Conservation (phyloP, 1,284 basidiomycete species). For the Rhodotorula sp. region DNA sequence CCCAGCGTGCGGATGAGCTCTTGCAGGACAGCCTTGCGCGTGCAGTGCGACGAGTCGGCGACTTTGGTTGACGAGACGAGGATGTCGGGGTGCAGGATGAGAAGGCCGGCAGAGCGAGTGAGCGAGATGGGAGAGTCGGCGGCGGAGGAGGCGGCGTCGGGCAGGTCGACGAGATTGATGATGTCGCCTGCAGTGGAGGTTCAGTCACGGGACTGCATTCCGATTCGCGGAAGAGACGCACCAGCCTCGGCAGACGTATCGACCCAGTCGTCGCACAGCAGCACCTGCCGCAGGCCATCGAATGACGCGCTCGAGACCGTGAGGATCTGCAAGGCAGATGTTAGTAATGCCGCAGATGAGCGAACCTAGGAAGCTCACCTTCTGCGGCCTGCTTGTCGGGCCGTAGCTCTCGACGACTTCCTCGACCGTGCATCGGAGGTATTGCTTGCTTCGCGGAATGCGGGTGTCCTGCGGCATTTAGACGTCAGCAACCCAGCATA, state of each 20-base stretch:
- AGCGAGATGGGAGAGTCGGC: constrained; percentile 53
- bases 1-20: constrained; percentile 64
- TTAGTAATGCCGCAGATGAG: neutral
- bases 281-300: constrained; percentile 22
- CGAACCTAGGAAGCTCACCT: neutral
- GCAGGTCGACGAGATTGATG: constrained; percentile 66
- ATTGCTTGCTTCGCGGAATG: constrained; percentile 25
- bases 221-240: neutral
- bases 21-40: constrained; percentile 76
- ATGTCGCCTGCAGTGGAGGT: constrained; percentile 62
- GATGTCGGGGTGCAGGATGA: constrained; percentile 85
- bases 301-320: constrained; percentile 15
- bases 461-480: neutral
- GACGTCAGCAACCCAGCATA: too few species aligned
- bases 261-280: constrained; percentile 43
- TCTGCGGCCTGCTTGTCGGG: constrained; percentile 1
- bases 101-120: constrained; percentile 56
- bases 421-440: constrained; percentile 28
- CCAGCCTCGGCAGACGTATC: constrained; percentile 32
- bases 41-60: constrained; percentile 75
- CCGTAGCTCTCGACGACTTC: constrained; percentile 19
- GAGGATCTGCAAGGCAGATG: constrained; percentile 19
- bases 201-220: neutral
- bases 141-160: constrained; percentile 42
- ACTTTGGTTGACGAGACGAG: constrained; percentile 85